Conservation (phyloP, 2,329 filamentous ascomycete species). For the Clonostachys rhizophaga region DNA sequence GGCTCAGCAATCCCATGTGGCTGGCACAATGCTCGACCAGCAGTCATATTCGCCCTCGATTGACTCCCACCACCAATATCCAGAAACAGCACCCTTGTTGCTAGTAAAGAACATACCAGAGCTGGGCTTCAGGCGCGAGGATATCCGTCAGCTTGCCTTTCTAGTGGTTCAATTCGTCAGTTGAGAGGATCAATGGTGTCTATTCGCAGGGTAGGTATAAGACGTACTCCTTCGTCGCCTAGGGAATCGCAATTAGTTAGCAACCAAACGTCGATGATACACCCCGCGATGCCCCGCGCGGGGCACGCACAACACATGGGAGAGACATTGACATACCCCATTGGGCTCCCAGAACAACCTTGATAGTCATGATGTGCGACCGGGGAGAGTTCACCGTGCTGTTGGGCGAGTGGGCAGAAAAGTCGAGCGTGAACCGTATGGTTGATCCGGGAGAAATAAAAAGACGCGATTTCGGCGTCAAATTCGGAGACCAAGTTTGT, state of each 20-base stretch:
- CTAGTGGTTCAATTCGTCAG: not conserved
- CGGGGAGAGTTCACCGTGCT: not conserved
- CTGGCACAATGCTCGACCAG: too few species aligned
- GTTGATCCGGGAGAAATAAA: not conserved
- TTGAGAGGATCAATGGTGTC: not conserved
- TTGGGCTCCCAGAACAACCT: conserved; percentile 4
- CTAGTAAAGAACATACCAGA: not conserved
- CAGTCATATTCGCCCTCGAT: too few species aligned
- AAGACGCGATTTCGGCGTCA: not conserved
- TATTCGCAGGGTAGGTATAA: not conserved
- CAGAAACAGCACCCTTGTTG: too few species aligned
- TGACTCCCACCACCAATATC: too few species aligned
- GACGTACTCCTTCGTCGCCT: conserved; percentile 6
- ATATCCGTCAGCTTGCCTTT: conserved; percentile 7
- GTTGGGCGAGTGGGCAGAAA: not conserved
- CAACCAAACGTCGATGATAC: not conserved
- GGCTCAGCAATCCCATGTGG: too few species aligned
- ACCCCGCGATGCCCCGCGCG: too few species aligned
- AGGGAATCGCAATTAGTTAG: conserved; percentile 1
- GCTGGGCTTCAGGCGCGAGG: conserved; percentile 4
- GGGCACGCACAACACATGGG: not conserved
- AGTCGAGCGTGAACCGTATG: not conserved
- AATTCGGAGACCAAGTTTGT: not conserved
- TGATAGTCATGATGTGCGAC: conserved; percentile 2
- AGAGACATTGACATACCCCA: conserved; percentile 3